Base-by-base conservation (phyloP, 805 yeast species). In the Helenozyma rhizophorensis region DNA sequence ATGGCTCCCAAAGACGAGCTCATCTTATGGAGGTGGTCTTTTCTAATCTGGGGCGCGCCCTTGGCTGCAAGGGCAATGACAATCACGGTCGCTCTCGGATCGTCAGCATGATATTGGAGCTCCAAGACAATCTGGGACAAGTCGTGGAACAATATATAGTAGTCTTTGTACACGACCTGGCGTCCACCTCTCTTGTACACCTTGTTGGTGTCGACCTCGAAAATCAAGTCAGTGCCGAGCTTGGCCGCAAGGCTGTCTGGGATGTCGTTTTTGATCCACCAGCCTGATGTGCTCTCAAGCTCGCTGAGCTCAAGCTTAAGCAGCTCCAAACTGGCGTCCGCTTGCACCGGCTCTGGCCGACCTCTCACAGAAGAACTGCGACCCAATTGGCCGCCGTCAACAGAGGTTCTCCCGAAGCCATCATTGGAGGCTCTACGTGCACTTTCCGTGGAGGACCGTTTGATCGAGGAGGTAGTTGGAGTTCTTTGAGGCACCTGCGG, bases 71-170 rank as follows among this genome's bases (percentile, higher is more conserved):
- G 42, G n/a, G 53, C 52, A 10, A 51, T 54, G 13, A 60, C 42
- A 32, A 57, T 57, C 9, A 76, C 62, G 1, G 82, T 65, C 1
- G 65, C 52, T 10, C 70, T 52, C 1, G 93, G 87, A 35, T 78
- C 72, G 10, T 62, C 60, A 11, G 51, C 45, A 24, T 79, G 80
- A 48, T 65, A 86, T 14, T 70, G 65, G 4, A 83, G 59, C 30
- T 79, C 77, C 40, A 86, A 59, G 1, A 74, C 60, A 4, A 79
- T 62, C 45, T 80, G 86, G 1, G 93, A 74, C 44, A 81, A 77
- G 52, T 85, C 94, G 39, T 74, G 77, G 55, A 78, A 80, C 25
- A 88, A 58, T 10, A 87, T 66, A 51, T 85, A 86, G 43, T 83
- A 78, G 42, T 82, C 88, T 33, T 82, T 68, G 41, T 73, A 65